Percentiles rank a stretch among this genome's conserved stretches.
phyloP scores from a whole-genome alignment of 2,329 filamentous ascomycete species.

The Atkinsonella hypoxylon region DNA sequence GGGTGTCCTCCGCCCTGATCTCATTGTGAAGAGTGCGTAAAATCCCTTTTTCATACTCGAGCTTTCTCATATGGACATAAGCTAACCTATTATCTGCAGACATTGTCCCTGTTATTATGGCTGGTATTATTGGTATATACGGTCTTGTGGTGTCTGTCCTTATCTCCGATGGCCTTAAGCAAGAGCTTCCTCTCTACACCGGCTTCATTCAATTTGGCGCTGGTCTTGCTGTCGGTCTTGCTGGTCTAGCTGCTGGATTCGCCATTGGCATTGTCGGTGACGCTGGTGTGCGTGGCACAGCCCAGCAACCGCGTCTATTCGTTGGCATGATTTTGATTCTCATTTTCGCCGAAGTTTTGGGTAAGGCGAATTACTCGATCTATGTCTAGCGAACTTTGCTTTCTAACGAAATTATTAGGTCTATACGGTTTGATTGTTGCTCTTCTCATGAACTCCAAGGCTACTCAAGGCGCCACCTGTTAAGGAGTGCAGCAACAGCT shows the following conservation, averaged over 20 bases:
- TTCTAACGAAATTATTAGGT: constrained; percentile 44
- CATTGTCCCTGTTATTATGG: constrained; percentile 99
- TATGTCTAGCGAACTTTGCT: not conserved
- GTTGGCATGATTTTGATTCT: constrained; percentile 98
- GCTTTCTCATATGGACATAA: not conserved
- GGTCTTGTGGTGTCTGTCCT: constrained; percentile 80
- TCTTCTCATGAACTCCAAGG: constrained; percentile 98
- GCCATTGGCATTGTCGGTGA: constrained; percentile 83
- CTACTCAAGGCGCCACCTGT: constrained; percentile 50
- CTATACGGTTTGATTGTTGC: constrained; percentile 98
- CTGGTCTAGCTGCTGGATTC: constrained; percentile 75
- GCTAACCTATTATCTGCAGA: constrained; percentile 40
- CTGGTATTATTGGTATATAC: constrained; percentile 99
- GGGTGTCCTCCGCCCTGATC: constrained; percentile 93
- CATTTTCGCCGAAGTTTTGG: constrained; percentile 98
- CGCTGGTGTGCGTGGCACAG: constrained; percentile 76
- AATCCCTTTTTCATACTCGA: not conserved
- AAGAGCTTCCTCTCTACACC: constrained; percentile 63
- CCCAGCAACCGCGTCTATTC: constrained; percentile 76
- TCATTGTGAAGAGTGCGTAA: constrained; percentile 95
- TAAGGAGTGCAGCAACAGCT: constrained; percentile 19
- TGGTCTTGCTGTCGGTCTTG: constrained; percentile 69
- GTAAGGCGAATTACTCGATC: constrained; percentile 38
- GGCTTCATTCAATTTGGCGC: constrained; percentile 80
- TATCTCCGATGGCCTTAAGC: constrained; percentile 67